Conservation (phyloP, 179 eudicot species). For the Carnegiea gigantea region DNA sequence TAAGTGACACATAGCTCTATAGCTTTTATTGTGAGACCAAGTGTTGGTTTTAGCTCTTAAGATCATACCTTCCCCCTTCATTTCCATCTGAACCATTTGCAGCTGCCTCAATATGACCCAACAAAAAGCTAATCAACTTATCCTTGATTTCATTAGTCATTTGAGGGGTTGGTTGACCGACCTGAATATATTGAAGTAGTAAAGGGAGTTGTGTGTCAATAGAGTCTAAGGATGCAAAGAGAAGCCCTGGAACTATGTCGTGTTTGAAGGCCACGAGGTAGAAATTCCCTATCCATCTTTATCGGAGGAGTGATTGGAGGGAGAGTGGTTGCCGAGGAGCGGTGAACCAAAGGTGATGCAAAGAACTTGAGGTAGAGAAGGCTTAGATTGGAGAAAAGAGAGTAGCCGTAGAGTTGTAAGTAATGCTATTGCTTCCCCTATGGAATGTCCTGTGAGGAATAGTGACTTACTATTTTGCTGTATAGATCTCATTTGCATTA, state of each 20-base stretch:
- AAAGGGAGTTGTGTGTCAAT: conserved; percentile 36
- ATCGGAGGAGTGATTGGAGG: conserved; percentile 55
- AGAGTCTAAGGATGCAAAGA: conserved; percentile 58
- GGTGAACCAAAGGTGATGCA: conserved; percentile 92
- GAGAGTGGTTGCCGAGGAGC: conserved; percentile 66
- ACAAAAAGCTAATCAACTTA: conserved; percentile 37
- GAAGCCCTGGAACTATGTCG: conserved; percentile 71
- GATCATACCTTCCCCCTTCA: background rate
- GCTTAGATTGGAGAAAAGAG: conserved; percentile 36
- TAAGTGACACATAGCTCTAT: too few species aligned
- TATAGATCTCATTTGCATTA: conserved; percentile 53
- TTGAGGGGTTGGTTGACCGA: conserved; percentile 22
- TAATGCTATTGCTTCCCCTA: conserved; percentile 83
- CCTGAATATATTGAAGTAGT: conserved; percentile 53
- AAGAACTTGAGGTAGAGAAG: conserved; percentile 39
- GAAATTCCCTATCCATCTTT: conserved; percentile 73
- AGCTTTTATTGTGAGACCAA: too few species aligned
- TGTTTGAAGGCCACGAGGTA: conserved; percentile 66
- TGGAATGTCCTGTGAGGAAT: conserved; percentile 77
- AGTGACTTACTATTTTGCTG: conserved; percentile 60
- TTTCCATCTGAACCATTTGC: conserved; percentile 25
- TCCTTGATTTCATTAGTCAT: conserved; percentile 35
- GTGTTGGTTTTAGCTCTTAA: too few species aligned
- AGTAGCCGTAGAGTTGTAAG: conserved; percentile 72
- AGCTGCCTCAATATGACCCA: conserved; percentile 34